Evolutionary conservation across 208 protist genomes (phyloP).

Genomic region (Leishmania martiniquensis): DNA sequence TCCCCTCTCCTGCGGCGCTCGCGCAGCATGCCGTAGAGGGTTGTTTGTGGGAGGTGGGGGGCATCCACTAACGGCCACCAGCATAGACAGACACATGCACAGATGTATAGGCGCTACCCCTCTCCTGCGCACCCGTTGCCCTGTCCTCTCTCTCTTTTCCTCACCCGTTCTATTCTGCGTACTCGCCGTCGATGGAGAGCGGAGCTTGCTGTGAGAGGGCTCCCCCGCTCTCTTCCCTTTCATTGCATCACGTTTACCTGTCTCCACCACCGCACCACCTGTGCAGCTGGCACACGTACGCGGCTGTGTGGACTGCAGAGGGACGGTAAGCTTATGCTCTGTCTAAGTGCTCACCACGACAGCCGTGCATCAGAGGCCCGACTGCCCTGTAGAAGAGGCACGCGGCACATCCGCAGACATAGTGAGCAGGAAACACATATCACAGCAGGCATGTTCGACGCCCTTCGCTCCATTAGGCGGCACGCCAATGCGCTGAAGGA

Average conservation of each 20-base stretch:
- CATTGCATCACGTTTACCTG: no score
- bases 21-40: not conserved
- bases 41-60: no score
- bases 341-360: not conserved
- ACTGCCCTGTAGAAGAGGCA: not conserved
- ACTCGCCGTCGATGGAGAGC: no score
- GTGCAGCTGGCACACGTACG: no score
- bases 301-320: not conserved
- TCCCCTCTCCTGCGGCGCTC: not conserved
- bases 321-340: not conserved
- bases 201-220: no score
- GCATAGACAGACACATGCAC: not conserved
- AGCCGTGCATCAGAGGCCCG: not conserved
- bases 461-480: constrained; percentile 37
- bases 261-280: no score
- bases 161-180: not conserved
- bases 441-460: constrained; percentile 32
- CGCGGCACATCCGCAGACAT: not conserved
- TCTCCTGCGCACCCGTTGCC: not conserved
- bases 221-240: not conserved
- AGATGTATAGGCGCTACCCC: not conserved
- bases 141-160: not conserved
- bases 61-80: not conserved
- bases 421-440: not conserved
- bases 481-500: not conserved